A percentile compares a stretch with the other conserved stretches of the same genome.
These are phyloP conservation scores for Pulveroboletus frians DNA, from an alignment of 768 basidiomycete genomes.

Conservation along the genomic window DNA sequence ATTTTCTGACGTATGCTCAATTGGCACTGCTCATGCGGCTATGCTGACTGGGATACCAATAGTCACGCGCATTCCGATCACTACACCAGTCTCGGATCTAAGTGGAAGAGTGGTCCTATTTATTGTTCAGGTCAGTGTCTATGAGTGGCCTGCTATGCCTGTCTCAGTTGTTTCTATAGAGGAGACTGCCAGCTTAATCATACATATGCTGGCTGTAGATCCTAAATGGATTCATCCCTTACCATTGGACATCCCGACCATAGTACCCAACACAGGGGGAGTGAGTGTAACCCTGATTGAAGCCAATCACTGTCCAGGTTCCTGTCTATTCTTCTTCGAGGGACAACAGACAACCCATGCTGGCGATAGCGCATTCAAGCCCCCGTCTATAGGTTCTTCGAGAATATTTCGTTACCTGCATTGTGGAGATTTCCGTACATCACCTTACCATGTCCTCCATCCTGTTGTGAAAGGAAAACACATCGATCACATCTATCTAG, in stretches of 20 bases:
- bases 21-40: neutral
- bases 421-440: constrained; percentile 92
- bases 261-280: constrained; percentile 78
- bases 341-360: constrained; percentile 86
- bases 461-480: constrained; percentile 75
- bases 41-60: constrained; percentile 9
- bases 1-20: constrained; percentile 73
- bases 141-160: neutral
- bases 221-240: constrained; percentile 84
- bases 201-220: constrained; percentile 87
- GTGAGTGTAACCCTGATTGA: constrained; percentile 92
- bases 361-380: constrained; percentile 76
- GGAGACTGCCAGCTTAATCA: constrained; percentile 86
- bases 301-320: constrained; percentile 98
- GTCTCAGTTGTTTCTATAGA: constrained; percentile 31
- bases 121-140: constrained; percentile 70
- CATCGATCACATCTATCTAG: constrained; percentile 87
- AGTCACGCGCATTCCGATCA: constrained; percentile 98
- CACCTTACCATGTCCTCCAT: constrained; percentile 81
- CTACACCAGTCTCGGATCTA: constrained; percentile 85
- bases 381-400: constrained; percentile 62
- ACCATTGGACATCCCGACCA: constrained; percentile 69
- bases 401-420: constrained; percentile 85
- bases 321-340: constrained; percentile 90
- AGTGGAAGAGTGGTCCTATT: constrained; percentile 88